Conservation (phyloP, 257 asterid genomes). For the Ajuga chamaepitys region DNA sequence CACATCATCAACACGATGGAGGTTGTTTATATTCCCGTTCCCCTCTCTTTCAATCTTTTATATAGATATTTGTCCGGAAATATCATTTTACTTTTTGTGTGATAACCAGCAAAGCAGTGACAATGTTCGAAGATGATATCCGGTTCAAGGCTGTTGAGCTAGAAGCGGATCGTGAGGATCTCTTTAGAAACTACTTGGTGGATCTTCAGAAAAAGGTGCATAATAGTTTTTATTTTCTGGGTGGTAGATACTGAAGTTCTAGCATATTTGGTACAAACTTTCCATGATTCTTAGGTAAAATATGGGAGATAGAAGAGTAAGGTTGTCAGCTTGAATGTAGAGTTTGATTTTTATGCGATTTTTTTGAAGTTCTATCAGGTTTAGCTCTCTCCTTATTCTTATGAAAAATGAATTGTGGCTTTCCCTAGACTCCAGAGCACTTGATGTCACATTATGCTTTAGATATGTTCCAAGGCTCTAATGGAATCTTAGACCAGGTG, state of each 20-base stretch:
- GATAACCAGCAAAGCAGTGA: constrained; percentile 73
- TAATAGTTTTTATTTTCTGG: background rate
- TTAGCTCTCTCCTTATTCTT: background rate
- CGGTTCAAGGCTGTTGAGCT: constrained; percentile 94
- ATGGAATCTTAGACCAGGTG: background rate
- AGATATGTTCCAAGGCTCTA: background rate
- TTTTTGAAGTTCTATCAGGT: background rate
- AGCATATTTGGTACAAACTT: background rate
- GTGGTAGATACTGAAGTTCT: background rate
- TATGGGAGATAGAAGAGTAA: background rate
- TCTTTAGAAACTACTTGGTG: constrained; percentile 77
- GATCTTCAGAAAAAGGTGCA: constrained; percentile 91
- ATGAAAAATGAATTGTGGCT: background rate
- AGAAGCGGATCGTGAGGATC: constrained; percentile 93
- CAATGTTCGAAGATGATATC: constrained; percentile 86
- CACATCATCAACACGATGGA: constrained; percentile 87
- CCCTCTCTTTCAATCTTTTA: background rate
- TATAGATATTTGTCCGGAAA: background rate
- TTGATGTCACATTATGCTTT: background rate
- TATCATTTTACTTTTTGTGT: constrained; percentile 16
- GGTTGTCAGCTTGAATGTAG: background rate
- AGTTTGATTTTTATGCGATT: background rate
- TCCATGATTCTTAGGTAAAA: background rate
- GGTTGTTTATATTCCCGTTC: constrained; percentile 39
- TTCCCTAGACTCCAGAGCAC: background rate